A percentile compares a stretch with the other conserved stretches of the same genome.
Conservation (phyloP, 345 rosid genomes). For the Rhodamnia argentea region DNA sequence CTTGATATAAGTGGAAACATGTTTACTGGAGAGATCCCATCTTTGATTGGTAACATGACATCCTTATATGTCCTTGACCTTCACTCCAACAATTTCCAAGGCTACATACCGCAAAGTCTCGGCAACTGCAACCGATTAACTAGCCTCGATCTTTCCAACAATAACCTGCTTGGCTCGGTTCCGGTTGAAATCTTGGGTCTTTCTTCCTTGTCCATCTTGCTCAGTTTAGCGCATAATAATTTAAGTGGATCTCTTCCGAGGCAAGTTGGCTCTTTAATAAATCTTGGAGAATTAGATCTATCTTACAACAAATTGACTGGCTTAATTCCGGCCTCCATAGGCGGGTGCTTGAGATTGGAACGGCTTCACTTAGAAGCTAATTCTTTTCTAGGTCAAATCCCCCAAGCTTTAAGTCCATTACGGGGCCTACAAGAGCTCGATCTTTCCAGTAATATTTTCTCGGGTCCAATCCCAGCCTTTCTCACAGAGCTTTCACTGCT, state of each 20-base stretch:
- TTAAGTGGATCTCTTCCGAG: neutral
- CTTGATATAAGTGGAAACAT: rapidly evolving
- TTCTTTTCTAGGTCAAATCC: neutral
- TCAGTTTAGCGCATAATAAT: neutral
- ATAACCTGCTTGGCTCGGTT: neutral
- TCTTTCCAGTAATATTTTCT: neutral
- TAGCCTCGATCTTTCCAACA: neutral
- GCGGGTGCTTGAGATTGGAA: neutral
- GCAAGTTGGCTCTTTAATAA: neutral
- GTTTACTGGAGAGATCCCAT: neutral
- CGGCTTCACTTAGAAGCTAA: neutral
- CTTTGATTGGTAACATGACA: neutral
- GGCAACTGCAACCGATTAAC: neutral
- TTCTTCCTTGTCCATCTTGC: neutral
- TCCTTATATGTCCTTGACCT: rapidly evolving
- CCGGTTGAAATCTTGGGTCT: neutral
- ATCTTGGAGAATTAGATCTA: neutral
- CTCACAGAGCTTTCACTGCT: neutral
- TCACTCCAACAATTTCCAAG: neutral
- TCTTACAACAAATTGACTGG: neutral
- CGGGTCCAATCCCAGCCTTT: neutral
- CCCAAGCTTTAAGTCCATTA: neutral
- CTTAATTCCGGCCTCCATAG: neutral
- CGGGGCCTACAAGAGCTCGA: neutral
- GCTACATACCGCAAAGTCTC: neutral